Percentiles rank a stretch among this genome's conserved stretches.
phyloP scores from a whole-genome alignment of 1,284 basidiomycete species.

The Moesziomyces aphidis region DNA sequence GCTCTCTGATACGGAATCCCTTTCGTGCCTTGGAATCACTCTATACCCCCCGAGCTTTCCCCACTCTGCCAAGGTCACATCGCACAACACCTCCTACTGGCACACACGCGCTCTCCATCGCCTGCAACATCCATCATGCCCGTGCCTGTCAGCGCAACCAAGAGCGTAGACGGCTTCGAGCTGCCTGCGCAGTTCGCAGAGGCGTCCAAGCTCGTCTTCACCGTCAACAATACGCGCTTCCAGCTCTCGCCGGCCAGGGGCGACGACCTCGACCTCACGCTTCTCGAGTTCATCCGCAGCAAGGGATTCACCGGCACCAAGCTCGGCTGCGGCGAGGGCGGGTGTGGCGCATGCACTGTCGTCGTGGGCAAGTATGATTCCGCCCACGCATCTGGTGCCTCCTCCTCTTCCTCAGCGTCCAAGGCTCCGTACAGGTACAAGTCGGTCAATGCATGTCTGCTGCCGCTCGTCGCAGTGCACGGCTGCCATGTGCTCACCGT shows the following conservation, averaged over 20 bases:
- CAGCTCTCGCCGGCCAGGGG: conserved; percentile 39
- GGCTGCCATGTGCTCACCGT: conserved; percentile 68
- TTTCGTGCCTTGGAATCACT: neutral
- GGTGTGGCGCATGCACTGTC: conserved; percentile 68
- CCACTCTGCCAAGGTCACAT: too few species aligned
- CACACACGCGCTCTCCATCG: neutral
- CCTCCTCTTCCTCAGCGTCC: neutral
- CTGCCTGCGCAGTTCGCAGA: conserved; percentile 28
- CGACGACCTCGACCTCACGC: conserved; percentile 54
- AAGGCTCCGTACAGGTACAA: conserved; percentile 61
- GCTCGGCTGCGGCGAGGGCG: conserved; percentile 68
- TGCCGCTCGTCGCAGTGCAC: conserved; percentile 66
- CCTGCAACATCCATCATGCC: conserved; percentile 15
- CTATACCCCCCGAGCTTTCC: too few species aligned
- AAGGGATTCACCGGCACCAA: conserved; percentile 68
- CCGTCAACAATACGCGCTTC: conserved; percentile 45
- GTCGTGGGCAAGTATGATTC: conserved; percentile 52
- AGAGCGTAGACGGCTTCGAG: conserved; percentile 39
- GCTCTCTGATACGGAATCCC: too few species aligned
- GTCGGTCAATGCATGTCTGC: conserved; percentile 68
- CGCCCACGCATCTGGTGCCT: conserved; percentile 3
- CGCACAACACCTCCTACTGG: neutral
- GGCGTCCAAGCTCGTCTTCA: conserved; percentile 47
- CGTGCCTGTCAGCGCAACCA: conserved; percentile 13
- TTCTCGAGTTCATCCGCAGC: conserved; percentile 67